Evolutionary conservation across 176 grass and related monocot species (phyloP).

Genomic region (Carex parvula): DNA sequence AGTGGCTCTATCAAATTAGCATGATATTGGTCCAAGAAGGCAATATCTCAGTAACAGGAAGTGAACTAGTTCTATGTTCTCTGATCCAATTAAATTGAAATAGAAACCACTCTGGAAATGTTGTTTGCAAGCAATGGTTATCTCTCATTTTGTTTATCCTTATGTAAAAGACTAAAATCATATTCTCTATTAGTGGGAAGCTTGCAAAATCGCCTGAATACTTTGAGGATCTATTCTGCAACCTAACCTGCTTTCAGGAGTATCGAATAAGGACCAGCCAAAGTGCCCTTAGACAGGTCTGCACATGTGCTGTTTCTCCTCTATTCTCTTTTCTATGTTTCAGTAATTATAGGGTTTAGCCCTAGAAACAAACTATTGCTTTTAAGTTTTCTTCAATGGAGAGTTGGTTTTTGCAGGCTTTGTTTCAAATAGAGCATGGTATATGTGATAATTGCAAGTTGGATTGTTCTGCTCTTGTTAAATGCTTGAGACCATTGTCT

Average conservation of each 20-base stretch:
- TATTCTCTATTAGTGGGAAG: slow-evolving; percentile 49
- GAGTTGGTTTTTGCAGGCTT: slow-evolving; percentile 34
- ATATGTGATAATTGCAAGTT: slow-evolving; percentile 75
- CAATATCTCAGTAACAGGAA: neutral
- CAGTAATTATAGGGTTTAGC: neutral
- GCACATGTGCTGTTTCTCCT: slow-evolving; percentile 11
- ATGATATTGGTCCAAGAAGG: neutral
- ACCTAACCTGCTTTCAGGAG: slow-evolving; percentile 64
- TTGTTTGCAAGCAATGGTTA: neutral
- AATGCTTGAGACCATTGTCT: slow-evolving; percentile 60
- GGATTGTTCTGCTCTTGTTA: slow-evolving; percentile 74
- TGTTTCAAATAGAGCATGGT: slow-evolving; percentile 85
- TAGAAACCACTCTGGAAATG: neutral
- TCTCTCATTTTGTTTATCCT: neutral
- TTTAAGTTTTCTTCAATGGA: neutral
- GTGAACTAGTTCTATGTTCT: neutral
- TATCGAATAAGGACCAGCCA: slow-evolving; percentile 72
- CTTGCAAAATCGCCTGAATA: slow-evolving; percentile 92
- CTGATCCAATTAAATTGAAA: neutral
- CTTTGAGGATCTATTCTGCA: slow-evolving; percentile 96
- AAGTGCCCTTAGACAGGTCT: slow-evolving; percentile 68
- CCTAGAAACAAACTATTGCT: too few species aligned
- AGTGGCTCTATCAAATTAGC: neutral
- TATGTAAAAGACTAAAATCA: neutral
- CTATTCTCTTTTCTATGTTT: slow-evolving; percentile 13